Evolutionary conservation across 73 alveolate species (phyloP).

Genomic region (Uronychia binucleata): DNA sequence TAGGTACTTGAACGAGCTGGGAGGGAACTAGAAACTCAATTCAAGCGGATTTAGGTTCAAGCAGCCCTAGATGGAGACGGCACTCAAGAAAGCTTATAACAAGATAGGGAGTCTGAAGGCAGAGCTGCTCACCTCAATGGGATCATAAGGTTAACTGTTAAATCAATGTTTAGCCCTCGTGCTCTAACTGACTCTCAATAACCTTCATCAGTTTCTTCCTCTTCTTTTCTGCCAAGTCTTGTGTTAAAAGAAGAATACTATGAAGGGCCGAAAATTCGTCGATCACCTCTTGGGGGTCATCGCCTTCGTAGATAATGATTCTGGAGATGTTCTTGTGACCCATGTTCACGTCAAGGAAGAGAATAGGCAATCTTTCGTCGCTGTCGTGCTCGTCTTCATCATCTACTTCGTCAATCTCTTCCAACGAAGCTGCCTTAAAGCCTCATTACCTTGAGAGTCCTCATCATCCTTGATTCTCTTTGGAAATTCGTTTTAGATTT

Average conservation of each 20-base stretch:
- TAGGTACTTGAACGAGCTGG: too few species aligned
- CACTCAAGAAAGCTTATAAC: too few species aligned
- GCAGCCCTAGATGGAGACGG: too few species aligned
- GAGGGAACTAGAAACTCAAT: too few species aligned
- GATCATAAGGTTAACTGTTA: too few species aligned
- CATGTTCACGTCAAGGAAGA: constrained; percentile 58
- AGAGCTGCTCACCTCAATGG: too few species aligned
- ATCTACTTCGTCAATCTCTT: not conserved
- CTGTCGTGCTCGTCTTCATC: constrained; percentile 1
- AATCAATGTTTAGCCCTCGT: too few species aligned
- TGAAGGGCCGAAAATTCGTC: constrained; percentile 34
- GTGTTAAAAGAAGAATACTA: not conserved
- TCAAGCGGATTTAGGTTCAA: too few species aligned
- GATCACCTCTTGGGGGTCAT: constrained; percentile 53
- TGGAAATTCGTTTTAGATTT: too few species aligned
- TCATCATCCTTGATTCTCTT: too few species aligned
- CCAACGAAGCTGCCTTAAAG: not conserved
- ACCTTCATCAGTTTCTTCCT: not conserved
- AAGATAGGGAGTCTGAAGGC: too few species aligned
- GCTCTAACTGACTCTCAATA: not conserved
- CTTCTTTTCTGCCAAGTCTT: not conserved
- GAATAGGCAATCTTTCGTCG: constrained; percentile 35
- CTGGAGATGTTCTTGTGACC: constrained; percentile 53
- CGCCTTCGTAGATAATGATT: constrained; percentile 66
- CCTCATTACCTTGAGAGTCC: not conserved